Evolutionary conservation across 2,329 filamentous ascomycete species (phyloP), one percentile per base, ranked within the genome.

Genomic region (Volutella citrinella): DNA sequence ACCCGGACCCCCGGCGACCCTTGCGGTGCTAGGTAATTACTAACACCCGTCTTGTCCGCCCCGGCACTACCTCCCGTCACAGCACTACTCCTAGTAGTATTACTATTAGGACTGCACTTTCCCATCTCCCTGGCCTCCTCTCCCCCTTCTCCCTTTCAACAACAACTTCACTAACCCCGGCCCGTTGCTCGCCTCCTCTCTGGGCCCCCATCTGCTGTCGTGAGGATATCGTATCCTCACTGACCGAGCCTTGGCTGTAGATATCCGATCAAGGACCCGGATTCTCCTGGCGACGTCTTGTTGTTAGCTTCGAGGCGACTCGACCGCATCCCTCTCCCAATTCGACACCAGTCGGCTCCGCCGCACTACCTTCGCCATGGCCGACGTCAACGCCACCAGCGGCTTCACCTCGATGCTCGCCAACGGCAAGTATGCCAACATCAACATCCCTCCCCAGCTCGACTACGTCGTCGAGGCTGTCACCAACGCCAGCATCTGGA

Each of bases 341-440:
- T n/a, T n/a, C n/a, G n/a, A n/a, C n/a, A n/a, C n/a, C n/a, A n/a
- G n/a, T n/a, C n/a, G n/a, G n/a, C n/a, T n/a, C n/a, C n/a, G n/a
- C n/a, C n/a, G n/a, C n/a, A n/a, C n/a, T n/a, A n/a, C n/a, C n/a
- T n/a, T n/a, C n/a, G n/a, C n/a, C n/a, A n/a, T n/a, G n/a, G 60
- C 76, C 52, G 61, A 77, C 51, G 84, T 84, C 61, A 61, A 77
- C 51, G 64, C 79, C 46, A 79, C 84, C 59, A 76, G 77, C 52
- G 82, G 76, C 60, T 82, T 87, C 52, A 75, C 76, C 53, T 87
- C 84, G 59, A 79, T 82, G 30, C 60, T 82, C 59, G 82, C 82
- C 43, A 76, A 75, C 59, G 72, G 78, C 54, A 77, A 69, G 51
- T 64, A 69, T 45, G 64, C 62, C 40, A 61, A 63, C 38, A 64